These are phyloP conservation scores for Pyrenophora graminea DNA, from an alignment of 2,329 filamentous ascomycete species.

Conservation along the genomic window DNA sequence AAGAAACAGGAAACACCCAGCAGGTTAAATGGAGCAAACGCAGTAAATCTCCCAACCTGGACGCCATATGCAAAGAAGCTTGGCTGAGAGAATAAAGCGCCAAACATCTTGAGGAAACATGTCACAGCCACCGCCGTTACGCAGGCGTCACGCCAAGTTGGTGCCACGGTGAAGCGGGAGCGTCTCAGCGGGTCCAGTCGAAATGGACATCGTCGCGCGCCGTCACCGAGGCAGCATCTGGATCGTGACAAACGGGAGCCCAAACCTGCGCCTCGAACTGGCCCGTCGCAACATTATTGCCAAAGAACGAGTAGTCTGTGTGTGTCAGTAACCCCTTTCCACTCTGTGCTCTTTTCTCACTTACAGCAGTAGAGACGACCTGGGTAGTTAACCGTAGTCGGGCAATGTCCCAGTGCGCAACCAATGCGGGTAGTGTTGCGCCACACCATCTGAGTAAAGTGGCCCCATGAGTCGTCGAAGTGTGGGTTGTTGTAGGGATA, in stretches of 20 bases:
- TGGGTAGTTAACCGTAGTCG: constrained; percentile 24
- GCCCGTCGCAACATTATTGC: constrained; percentile 39
- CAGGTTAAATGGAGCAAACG: too few relatives aligned
- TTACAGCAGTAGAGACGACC: constrained; percentile 46
- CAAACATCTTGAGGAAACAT: background rate
- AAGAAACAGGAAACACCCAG: too few relatives aligned
- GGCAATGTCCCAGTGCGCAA: constrained; percentile 41
- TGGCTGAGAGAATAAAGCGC: background rate
- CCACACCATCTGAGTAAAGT: constrained; percentile 49
- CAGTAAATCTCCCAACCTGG: too few relatives aligned
- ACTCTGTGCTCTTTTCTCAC: constrained; percentile 1
- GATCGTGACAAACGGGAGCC: constrained; percentile 36
- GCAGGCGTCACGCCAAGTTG: background rate
- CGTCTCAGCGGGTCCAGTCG: constrained; percentile 20
- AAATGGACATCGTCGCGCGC: constrained; percentile 21
- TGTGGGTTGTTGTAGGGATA: constrained; percentile 42
- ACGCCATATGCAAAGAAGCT: too few relatives aligned
- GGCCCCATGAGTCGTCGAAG: constrained; percentile 36
- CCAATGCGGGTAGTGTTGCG: constrained; percentile 42
- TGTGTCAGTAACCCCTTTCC: constrained; percentile 12
- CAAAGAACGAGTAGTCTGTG: constrained; percentile 38
- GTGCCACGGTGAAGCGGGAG: background rate
- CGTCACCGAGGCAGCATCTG: constrained; percentile 19
- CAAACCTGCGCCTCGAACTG: constrained; percentile 40
- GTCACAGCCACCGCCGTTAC: background rate